Base-by-base conservation (phyloP, 192 early-diverging fungal species). In the Chytriomyces sp. region DNA sequence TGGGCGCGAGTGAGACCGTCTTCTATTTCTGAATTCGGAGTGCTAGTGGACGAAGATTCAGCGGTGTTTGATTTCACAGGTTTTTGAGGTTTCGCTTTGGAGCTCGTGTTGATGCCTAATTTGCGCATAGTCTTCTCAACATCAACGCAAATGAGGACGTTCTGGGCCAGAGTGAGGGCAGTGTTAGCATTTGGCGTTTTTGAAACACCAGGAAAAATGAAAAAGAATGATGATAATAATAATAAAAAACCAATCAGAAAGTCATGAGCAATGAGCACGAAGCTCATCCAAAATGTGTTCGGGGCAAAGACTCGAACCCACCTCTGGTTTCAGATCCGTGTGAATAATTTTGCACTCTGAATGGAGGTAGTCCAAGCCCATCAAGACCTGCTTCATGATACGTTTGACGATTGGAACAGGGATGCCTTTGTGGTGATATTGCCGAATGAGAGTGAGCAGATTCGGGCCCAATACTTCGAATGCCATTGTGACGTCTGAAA, bases 381-480 rank as follows among this genome's bases (percentile, higher is more conserved):
- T 86, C 28, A 97, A 85, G 16, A 97, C 91, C 81, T 99, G 97
- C 73, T 93, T 91, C 7, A 92, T 86, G 64, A 99, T 93, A 61
- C 96, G 92, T 79, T 94, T 94, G 65, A 99, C 97, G 49, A 98
- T 86, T 45, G 86, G 86, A 4, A 91, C 69, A 0, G 96, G 95
- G 20, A 99, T 92, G 3, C 97, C 97, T 24, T 89, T 87, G 77
- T 94, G 90, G 61, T 88, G 87, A 77, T 94, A 93, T 45, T 90
- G 87, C 66, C 93, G 89, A 65, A 99, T 94, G 74, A 99, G 82
- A 18, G 92, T 93, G 50, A 99, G 81, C 47, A 99, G 84, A 63
- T 97, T 99, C 70, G 96, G 96, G 48, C 97, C 97, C 45, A 99
- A 83, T 0, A 97, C 95, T 79, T 99, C 97, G 84, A 99, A 98